Evolutionary conservation across 805 yeast genomes (phyloP), one percentile per base, ranked within the genome.

Genomic region (Komagataella phaffii): DNA sequence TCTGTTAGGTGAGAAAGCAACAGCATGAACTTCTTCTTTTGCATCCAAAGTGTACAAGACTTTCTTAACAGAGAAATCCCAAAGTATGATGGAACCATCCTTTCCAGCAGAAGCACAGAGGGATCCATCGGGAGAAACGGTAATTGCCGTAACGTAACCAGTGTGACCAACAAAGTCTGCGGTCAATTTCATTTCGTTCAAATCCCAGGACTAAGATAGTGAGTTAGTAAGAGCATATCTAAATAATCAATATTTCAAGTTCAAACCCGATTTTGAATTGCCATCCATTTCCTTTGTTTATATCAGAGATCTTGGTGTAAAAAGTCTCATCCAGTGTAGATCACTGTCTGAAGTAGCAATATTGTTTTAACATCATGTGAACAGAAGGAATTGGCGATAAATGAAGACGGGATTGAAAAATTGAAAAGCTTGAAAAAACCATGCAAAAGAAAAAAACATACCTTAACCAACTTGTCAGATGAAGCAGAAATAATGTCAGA

Each of bases 1-100:
- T 85, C 99, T 90, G 95, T 88, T 88, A 79, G 99, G 99, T 74
- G 98, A 91, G 96, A 93, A 93, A 66, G 97, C 96, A 72, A 93
- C 82, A 72, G 97, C 95, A 76, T 88, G 88, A 65, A 93, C 89
- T 81, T 91, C 98, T 70, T 91, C 93, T 74, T 93, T 88, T 66
- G 96, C 91, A 67, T 80, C 77, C 74, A 93, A 82, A 68, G 96
- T 83, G 95, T 89, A 91, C 69, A 90, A 80, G 69, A 90, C 83
- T 69, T 76, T 73, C 79, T 85, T 81, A 66, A 80, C 74, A 80
- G 82, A 79, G 77, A 91, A 81, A 80, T 90, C 95, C 99, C 99
- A 93, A 72, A 93, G 83, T 88, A 88, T 84, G 79, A 93, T 87
- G 67, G 84, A 82, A 79, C 99, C 99, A 73, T 93, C 99, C 83